Base-by-base conservation (phyloP, 202 grass and related monocot species). In the Musa balbisiana region DNA sequence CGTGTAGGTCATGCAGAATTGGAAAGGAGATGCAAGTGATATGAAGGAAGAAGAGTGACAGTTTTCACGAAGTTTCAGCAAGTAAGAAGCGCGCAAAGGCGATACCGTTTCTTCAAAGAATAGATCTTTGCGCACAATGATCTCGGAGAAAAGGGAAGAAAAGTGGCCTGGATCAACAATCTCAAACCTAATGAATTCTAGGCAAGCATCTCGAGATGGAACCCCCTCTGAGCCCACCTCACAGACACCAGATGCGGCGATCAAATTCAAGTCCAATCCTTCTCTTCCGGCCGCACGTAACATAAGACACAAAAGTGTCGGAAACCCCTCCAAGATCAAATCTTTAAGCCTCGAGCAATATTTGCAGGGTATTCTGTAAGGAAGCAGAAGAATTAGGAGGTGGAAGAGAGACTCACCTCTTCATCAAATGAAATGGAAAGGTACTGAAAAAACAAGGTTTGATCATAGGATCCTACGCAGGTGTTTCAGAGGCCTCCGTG, bases 231-330 rank as follows among this genome's bases (percentile, higher is more conserved):
- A 16, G 16, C 5, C 50, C 67, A 8, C 64, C 26, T 16, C 8
- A 9, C 0, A 49, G 19, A 21, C 33, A 51, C 2, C 43, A 70
- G 67, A 51, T 2, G 16, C 16, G 25, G 67, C 67, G 49, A 70
- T 70, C 43, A 70, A 70, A 70, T 20, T 67, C 67, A 51, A 70
- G 33, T n/a, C 67, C 67, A 2, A 17, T 26, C 17, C 67, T 70
- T 49, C 15, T 12, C 33, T 10, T 69, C 21, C 9, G 33, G 17
- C 19, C 66, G 66, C 16, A 69, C 66, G 33, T 49, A 5, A n/a
- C 19, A 50, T 20, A 69, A n/a, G 33, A 50, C 43, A 69, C 15
- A 19, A 50, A 50, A 49, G 14, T 9, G 16, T 9, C 27, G 15
- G 19, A 20, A 50, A 51, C 11, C 67, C 43, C 19, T 51, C 6